Percentiles rank a stretch among this genome's conserved stretches.
These are phyloP conservation scores for Toxicodendron radicans DNA, from an alignment of 345 rosid genomes.

Conservation along the genomic window DNA sequence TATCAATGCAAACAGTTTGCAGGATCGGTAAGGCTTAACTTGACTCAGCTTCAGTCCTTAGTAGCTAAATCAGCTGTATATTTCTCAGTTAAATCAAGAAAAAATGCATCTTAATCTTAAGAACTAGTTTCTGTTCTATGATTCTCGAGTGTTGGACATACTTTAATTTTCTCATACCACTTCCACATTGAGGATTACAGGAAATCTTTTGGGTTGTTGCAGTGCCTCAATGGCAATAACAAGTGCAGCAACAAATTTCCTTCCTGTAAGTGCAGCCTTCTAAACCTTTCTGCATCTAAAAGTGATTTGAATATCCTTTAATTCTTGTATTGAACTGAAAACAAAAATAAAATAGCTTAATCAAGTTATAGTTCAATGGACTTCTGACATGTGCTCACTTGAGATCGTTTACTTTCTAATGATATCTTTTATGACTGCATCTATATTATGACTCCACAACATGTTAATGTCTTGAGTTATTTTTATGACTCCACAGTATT, in stretches of 20 bases:
- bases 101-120: not conserved
- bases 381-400: not conserved
- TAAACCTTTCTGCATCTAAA: not conserved
- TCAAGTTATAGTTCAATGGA: not conserved
- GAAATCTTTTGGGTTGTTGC: constrained; percentile 39
- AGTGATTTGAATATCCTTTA: not conserved
- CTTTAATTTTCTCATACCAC: not conserved
- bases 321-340: not conserved
- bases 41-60: not conserved
- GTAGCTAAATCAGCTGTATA: not conserved
- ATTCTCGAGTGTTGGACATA: not conserved
- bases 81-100: not conserved
- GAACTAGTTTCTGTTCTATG: not conserved
- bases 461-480: not conserved
- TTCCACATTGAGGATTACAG: constrained; percentile 30
- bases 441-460: not conserved
- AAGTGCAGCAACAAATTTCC: constrained; percentile 41
- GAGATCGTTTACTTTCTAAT: not conserved
- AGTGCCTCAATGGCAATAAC: constrained; percentile 40
- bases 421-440: not conserved
- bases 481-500: not conserved
- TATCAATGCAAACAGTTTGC: constrained; percentile 32
- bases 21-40: constrained; percentile 30
- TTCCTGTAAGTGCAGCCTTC: constrained; percentile 36
- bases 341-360: no score